Evolutionary conservation across 768 basidiomycete species (phyloP).

Genomic region (Trametes cinnabarina): DNA sequence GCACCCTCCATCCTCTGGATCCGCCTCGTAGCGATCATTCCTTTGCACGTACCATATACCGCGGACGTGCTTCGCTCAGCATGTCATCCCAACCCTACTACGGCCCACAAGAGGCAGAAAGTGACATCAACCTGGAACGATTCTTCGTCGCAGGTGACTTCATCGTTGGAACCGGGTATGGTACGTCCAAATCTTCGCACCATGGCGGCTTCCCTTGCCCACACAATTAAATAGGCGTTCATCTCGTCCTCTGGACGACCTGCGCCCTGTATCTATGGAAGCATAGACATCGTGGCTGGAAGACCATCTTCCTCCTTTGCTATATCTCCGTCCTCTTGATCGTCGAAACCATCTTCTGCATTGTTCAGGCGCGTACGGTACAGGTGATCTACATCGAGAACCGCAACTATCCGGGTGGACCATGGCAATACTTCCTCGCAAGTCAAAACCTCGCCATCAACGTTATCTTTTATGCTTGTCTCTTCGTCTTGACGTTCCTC

Average conservation of each 20-base stretch:
- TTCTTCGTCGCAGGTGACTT: slow-evolving; percentile 43
- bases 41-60: neutral
- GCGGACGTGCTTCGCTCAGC: neutral
- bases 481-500: slow-evolving; percentile 44
- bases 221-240: slow-evolving; percentile 30
- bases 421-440: slow-evolving; percentile 44
- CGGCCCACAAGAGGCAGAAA: slow-evolving; percentile 33
- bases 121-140: slow-evolving; percentile 38
- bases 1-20: neutral
- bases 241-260: slow-evolving; percentile 37
- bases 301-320: slow-evolving; percentile 35
- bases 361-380: slow-evolving; percentile 41
- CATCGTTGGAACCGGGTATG: slow-evolving; percentile 41
- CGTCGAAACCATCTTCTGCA: slow-evolving; percentile 39
- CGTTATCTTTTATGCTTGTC: slow-evolving; percentile 42
- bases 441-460: slow-evolving; percentile 42
- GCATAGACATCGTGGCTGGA: slow-evolving; percentile 29
- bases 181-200: slow-evolving; percentile 17
- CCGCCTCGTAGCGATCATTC: slow-evolving; percentile 4
- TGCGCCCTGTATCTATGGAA: slow-evolving; percentile 41
- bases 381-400: slow-evolving; percentile 25
- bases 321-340: slow-evolving; percentile 40
- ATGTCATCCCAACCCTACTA: slow-evolving; percentile 25
- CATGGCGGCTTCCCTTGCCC: neutral
- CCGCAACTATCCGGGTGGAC: slow-evolving; percentile 33